These are phyloP conservation scores for Acanthamoeba divionensis DNA, from an alignment of 208 protist genomes.

Conservation along the genomic window DNA sequence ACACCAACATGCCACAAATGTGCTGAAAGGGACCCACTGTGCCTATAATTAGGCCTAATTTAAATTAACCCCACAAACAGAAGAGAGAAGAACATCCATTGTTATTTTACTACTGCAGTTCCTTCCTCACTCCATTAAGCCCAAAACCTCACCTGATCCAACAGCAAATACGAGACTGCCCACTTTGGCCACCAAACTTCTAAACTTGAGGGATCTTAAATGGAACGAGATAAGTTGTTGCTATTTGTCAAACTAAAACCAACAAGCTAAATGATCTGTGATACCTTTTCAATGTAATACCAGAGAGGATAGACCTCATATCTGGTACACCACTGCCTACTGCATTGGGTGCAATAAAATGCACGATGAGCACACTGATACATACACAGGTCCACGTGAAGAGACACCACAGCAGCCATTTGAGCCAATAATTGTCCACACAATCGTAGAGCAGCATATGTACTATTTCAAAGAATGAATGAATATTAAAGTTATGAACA, in stretches of 20 bases:
- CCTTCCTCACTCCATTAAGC: neutral
- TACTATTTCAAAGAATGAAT: no score
- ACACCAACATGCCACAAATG: constrained; percentile 51
- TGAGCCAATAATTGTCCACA: neutral
- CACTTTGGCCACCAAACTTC: neutral
- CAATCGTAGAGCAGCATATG: no score
- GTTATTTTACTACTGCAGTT: no score
- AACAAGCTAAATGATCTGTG: constrained; percentile 7
- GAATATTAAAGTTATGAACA: no score
- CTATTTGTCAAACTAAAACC: neutral
- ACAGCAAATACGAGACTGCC: neutral
- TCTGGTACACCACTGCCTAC: constrained; percentile 39
- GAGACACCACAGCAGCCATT: neutral
- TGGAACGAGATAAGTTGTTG: neutral
- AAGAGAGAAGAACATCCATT: no score
- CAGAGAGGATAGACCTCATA: constrained; percentile 42
- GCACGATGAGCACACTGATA: neutral
- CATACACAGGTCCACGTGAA: neutral
- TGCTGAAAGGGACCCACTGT: constrained; percentile 75
- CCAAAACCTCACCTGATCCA: no score
- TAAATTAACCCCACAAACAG: neutral
- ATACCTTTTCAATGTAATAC: constrained; percentile 16
- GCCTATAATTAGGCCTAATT: constrained; percentile 63
- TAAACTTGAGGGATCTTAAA: neutral
- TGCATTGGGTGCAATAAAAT: neutral